Conservation (phyloP, 1,284 basidiomycete genomes). For the Irpex rosettiformis region DNA sequence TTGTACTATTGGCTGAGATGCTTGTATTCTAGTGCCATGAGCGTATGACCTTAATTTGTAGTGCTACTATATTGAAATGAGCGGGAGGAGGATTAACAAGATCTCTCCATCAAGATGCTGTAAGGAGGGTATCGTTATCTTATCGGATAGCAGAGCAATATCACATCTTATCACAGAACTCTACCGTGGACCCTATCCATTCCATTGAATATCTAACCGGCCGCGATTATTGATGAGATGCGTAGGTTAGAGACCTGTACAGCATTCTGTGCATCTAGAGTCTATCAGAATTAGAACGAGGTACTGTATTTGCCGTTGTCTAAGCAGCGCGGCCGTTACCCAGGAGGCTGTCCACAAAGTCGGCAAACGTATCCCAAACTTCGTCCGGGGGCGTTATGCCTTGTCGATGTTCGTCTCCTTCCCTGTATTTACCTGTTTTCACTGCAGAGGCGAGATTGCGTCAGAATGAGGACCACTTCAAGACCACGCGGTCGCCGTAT, state of each 20-base stretch:
- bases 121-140: not conserved
- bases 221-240: not conserved
- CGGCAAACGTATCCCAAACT: conserved; percentile 49
- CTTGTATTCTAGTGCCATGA: not conserved
- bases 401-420: conserved; percentile 47
- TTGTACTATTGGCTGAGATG: not conserved
- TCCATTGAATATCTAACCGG: not conserved
- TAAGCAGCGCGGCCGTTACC: too few species aligned
- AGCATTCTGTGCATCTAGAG: not conserved
- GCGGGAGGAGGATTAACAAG: too few species aligned
- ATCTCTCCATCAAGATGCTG: too few species aligned
- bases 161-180: too few species aligned
- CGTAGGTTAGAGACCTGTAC: not conserved
- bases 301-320: not conserved
- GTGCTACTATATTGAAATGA: not conserved
- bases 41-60: not conserved
- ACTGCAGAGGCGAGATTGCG: conserved; percentile 32
- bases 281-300: not conserved
- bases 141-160: not conserved
- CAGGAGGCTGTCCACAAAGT: conserved; percentile 48
- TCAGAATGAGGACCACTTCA: conserved; percentile 8
- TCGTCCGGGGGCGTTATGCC: conserved; percentile 45
- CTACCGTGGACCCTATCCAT: too few species aligned
- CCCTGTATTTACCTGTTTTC: conserved; percentile 61
- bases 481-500: not conserved